phyloP scores from a whole-genome alignment of 441 rosid genomes.

The Erysimum cheiri region DNA sequence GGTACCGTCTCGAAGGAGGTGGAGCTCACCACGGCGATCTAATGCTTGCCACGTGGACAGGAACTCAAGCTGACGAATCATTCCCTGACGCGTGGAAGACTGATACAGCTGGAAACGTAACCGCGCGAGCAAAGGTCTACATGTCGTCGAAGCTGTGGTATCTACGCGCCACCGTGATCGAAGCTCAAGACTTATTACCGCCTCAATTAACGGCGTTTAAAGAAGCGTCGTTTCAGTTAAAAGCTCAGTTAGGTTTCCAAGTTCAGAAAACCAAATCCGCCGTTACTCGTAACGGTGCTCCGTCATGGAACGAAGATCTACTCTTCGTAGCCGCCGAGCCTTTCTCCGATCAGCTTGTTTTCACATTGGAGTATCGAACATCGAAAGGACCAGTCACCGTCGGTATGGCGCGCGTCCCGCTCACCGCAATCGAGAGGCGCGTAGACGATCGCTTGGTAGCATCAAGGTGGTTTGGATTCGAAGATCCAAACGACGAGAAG shows the following conservation, averaged over 20 bases:
- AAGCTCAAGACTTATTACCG: constrained; percentile 58
- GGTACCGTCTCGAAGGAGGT: constrained; percentile 73
- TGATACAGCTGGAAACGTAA: constrained; percentile 57
- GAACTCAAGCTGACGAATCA: constrained; percentile 78
- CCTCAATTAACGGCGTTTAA: constrained; percentile 51
- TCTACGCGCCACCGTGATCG: constrained; percentile 60
- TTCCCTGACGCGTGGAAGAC: constrained; percentile 78
- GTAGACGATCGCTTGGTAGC: constrained; percentile 67
- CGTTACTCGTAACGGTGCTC: constrained; percentile 56
- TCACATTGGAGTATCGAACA: constrained; percentile 55
- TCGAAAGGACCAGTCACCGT: constrained; percentile 52
- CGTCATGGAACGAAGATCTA: constrained; percentile 71
- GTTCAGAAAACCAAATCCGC: constrained; percentile 61
- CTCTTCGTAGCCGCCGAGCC: constrained; percentile 72
- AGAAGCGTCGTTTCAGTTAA: constrained; percentile 59
- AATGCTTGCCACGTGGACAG: constrained; percentile 79
- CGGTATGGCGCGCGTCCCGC: constrained; percentile 51
- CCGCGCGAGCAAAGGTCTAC: constrained; percentile 60
- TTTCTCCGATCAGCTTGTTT: constrained; percentile 49
- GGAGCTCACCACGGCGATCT: constrained; percentile 61
- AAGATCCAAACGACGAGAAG: constrained; percentile 48
- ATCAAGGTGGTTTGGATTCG: constrained; percentile 61
- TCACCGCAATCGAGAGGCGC: constrained; percentile 58
- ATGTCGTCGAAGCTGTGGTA: constrained; percentile 74
- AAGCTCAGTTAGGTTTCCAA: constrained; percentile 64